phyloP scores from a whole-genome alignment of 176 grass and related monocot species.

The Eleusine indica region DNA sequence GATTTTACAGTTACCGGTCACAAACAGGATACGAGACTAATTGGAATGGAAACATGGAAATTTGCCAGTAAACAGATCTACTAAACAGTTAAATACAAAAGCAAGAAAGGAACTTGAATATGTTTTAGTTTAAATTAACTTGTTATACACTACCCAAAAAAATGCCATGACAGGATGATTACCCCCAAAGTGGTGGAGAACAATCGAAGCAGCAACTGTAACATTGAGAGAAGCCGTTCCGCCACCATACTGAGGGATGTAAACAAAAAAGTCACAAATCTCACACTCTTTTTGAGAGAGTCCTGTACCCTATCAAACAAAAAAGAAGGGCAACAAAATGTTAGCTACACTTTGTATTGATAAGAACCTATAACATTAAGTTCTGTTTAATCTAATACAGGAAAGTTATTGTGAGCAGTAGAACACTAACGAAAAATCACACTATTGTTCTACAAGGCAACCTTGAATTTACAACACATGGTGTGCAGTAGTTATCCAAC shows the following conservation, averaged over 20 bases:
- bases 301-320: conserved; percentile 66
- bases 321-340: neutral
- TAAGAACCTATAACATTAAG: neutral
- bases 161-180: neutral
- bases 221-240: conserved; percentile 98
- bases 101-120: neutral
- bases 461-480: neutral
- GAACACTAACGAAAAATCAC: neutral
- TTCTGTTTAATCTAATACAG: neutral
- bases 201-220: conserved; percentile 89
- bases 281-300: conserved; percentile 78
- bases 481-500: neutral
- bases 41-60: conserved; percentile 17
- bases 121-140: neutral
- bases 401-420: neutral
- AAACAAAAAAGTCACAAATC: conserved; percentile 91
- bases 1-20: too few species aligned
- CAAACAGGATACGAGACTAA: neutral
- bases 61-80: neutral
- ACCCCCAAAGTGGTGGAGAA: conserved; percentile 87
- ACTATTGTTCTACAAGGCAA: neutral
- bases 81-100: neutral
- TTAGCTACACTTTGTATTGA: neutral
- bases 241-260: conserved; percentile 87
- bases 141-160: neutral